Percentiles rank a stretch among this genome's conserved stretches.
These are phyloP conservation scores for Syzygium malaccense DNA, from an alignment of 441 rosid species.

Conservation along the genomic window DNA sequence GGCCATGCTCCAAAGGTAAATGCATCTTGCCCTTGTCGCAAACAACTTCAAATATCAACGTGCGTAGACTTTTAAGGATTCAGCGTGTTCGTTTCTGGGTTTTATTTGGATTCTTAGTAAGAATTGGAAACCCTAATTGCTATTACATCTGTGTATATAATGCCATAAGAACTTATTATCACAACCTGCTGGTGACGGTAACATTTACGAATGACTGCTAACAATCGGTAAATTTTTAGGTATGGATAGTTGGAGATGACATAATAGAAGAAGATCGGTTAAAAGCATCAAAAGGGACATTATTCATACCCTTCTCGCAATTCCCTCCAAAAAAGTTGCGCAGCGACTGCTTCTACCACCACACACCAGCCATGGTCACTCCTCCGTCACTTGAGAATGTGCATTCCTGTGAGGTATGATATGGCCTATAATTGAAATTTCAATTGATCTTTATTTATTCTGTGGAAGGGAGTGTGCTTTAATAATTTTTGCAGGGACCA, in stretches of 20 bases:
- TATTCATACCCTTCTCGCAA: constrained; percentile 54
- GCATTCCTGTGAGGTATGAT: constrained; percentile 21
- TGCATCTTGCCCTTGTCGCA: neutral
- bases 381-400: constrained; percentile 44
- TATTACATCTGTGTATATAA: neutral
- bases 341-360: constrained; percentile 44
- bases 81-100: neutral
- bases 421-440: too few species aligned
- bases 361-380: constrained; percentile 50
- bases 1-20: constrained; percentile 21
- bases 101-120: neutral
- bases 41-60: neutral
- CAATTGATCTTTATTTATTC: too few species aligned
- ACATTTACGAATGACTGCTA: neutral
- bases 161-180: neutral
- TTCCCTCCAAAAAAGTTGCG: constrained; percentile 42
- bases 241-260: constrained; percentile 56
- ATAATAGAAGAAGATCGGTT: constrained; percentile 37
- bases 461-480: too few species aligned
- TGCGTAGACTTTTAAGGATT: neutral
- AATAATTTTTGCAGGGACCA: too few species aligned
- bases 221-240: neutral
- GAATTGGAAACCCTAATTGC: neutral
- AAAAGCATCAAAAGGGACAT: constrained; percentile 47
- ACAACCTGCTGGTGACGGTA: neutral